phyloP scores from a whole-genome alignment of 768 basidiomycete genomes.

The Lenzites betulinus region DNA sequence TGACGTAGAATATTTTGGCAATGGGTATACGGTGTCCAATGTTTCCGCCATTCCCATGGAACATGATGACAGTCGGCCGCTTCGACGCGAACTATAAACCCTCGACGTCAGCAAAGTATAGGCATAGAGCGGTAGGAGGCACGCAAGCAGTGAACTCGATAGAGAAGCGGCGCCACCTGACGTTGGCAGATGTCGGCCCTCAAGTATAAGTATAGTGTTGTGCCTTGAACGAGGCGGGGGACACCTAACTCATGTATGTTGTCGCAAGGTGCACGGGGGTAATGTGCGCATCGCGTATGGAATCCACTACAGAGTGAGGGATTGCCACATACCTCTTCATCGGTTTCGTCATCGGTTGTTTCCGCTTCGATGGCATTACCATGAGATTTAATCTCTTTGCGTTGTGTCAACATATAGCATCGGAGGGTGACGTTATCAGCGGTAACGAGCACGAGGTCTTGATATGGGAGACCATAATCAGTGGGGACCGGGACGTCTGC shows the following conservation, averaged over 20 bases:
- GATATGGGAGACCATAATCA: conserved; percentile 71
- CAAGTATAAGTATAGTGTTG: not conserved
- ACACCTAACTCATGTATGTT: not conserved
- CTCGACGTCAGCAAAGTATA: conserved; percentile 11
- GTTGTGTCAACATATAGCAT: conserved; percentile 77
- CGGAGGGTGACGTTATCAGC: conserved; percentile 71
- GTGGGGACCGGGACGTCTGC: conserved; percentile 72
- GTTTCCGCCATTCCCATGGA: conserved; percentile 90
- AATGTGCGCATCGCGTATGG: too few species aligned
- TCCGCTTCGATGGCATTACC: conserved; percentile 34
- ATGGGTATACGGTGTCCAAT: conserved; percentile 89
- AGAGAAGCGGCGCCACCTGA: conserved; percentile 4
- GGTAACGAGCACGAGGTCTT: conserved; percentile 72
- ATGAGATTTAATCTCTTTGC: conserved; percentile 43
- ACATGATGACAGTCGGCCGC: conserved; percentile 89
- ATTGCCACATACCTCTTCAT: conserved; percentile 55
- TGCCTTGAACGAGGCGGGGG: not conserved
- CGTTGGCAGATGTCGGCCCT: not conserved
- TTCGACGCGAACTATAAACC: conserved; percentile 41
- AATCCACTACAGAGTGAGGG: not conserved
- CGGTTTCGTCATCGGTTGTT: conserved; percentile 56
- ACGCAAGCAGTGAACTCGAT: not conserved
- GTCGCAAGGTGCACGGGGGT: not conserved
- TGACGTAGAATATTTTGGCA: conserved; percentile 76
- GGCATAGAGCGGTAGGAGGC: not conserved